A percentile compares a stretch with the other conserved stretches of the same genome.
Conservation (phyloP, 2,329 filamentous ascomycete species). For the Aspergillus sergii region DNA sequence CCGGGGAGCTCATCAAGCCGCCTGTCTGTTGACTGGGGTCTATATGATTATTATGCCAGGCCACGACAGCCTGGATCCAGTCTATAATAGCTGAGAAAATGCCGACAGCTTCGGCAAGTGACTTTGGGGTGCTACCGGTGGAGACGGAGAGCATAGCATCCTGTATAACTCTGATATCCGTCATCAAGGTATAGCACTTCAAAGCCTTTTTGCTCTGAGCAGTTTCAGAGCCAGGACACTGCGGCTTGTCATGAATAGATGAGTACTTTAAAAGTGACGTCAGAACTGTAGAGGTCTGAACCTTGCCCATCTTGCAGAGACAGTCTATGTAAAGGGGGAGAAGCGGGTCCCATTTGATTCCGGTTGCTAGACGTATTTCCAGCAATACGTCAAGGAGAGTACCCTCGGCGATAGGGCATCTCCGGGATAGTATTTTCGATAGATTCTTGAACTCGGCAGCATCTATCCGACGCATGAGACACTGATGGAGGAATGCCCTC, state of each 20-base stretch:
- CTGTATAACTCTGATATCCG: slow-evolving; percentile 45
- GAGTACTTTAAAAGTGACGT: slow-evolving; percentile 38
- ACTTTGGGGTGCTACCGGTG: slow-evolving; percentile 34
- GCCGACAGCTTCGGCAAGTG: slow-evolving; percentile 32
- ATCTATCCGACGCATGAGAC: slow-evolving; percentile 40
- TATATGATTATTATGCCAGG: slow-evolving; percentile 35
- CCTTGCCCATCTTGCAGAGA: slow-evolving; percentile 35
- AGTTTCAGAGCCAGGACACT: slow-evolving; percentile 8
- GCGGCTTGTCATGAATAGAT: slow-evolving; percentile 31
- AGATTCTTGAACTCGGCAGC: slow-evolving; percentile 42
- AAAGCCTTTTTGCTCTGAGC: slow-evolving; percentile 14
- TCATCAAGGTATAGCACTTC: slow-evolving; percentile 41
- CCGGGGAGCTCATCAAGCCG: slow-evolving; percentile 37
- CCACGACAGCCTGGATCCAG: slow-evolving; percentile 43
- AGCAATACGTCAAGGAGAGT: slow-evolving; percentile 39
- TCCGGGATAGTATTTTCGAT: slow-evolving; percentile 35
- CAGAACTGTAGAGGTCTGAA: slow-evolving; percentile 39
- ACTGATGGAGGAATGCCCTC: slow-evolving; percentile 40
- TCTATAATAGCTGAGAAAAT: slow-evolving; percentile 38
- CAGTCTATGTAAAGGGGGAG: slow-evolving; percentile 45
- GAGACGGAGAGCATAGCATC: slow-evolving; percentile 45
- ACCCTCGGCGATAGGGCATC: slow-evolving; percentile 34
- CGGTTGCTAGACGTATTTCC: slow-evolving; percentile 34
- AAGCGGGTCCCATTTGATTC: slow-evolving; percentile 45
- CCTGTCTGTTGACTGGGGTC: slow-evolving; percentile 30